Base-by-base conservation (phyloP, 176 grass and related monocot genomes). In the Areca catechu region DNA sequence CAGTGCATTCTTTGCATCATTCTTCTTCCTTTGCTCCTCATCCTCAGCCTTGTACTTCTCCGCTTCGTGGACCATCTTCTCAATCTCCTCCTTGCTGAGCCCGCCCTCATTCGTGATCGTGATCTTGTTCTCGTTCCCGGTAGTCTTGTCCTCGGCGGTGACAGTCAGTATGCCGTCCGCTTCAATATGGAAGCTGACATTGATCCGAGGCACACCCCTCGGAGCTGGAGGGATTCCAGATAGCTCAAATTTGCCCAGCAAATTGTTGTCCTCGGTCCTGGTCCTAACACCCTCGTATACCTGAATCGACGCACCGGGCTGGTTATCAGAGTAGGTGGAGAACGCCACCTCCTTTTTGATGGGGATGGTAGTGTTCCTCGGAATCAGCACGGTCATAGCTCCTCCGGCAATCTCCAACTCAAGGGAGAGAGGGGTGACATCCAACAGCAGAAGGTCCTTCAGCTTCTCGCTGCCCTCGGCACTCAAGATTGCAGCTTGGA, bases 201-300 rank as follows among this genome's bases (percentile, higher is more conserved):
- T 83, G 70, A 95, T 86, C 76, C 86, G 72, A 0, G 90, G 89
- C 15, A 95, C 82, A 4, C 90, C 85, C 7, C 81, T 50, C 0
- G 85, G 90, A 15, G 90, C 76, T 7, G 82, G 82, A 3, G 78
- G 78, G 58, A 95, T 89, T 65, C 90, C 90, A 0, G 65, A 63
- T 6, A 95, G 76, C 75, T 85, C 79, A 25, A 89, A 95, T 74
- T 95, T 89, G 37, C 90, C 85, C 0, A 89, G 76, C 34, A 86
- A 59, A 61, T 85, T 85, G 78, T 95, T 95, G 58, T 95, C 82
- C 76, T 76, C 80, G 22, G 85, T 89, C 79, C 71, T 56, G 1
- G 85, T 71, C 76, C 85, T 24, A 76, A 89, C 90, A 0, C 90
- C 90, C 71, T 95, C 81, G 66, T 89, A 95, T 60, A 95, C 90